Evolutionary conservation across 2,329 filamentous ascomycete species (phyloP).

Genomic region (Sarocladiaceae sp.): DNA sequence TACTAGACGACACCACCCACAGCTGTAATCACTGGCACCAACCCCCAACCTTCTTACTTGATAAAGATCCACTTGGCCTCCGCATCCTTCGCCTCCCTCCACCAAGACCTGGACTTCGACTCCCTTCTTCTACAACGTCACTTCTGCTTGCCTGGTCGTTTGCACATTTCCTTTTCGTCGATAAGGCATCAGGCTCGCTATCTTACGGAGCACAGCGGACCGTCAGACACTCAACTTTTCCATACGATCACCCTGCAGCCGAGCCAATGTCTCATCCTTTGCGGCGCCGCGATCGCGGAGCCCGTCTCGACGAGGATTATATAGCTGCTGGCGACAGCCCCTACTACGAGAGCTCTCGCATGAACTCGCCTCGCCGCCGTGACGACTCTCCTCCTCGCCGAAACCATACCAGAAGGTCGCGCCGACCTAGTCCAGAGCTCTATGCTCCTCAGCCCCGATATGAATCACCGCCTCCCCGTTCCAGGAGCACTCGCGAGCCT

Average conservation of each 20-base stretch:
- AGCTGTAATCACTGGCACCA: neutral
- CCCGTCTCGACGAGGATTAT: slow-evolving; percentile 20
- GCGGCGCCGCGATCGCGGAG: slow-evolving; percentile 17
- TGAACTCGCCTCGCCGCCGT: slow-evolving; percentile 16
- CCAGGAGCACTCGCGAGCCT: slow-evolving; percentile 2
- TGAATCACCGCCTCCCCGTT: slow-evolving; percentile 7
- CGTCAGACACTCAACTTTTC: no score
- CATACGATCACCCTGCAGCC: neutral
- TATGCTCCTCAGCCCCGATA: slow-evolving; percentile 8
- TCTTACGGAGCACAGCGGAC: no score
- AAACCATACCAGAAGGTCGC: neutral
- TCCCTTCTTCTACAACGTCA: neutral
- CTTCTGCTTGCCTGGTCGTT: no score
- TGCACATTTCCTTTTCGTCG: no score
- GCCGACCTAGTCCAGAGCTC: slow-evolving; percentile 3
- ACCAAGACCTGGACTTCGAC: neutral
- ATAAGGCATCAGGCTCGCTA: no score
- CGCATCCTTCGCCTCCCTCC: neutral
- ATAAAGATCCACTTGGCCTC: slow-evolving; percentile 4
- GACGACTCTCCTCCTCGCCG: slow-evolving; percentile 10
- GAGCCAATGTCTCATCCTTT: slow-evolving; percentile 18
- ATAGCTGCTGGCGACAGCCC: slow-evolving; percentile 12
- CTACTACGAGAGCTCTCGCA: slow-evolving; percentile 15
- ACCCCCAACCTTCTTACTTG: neutral
- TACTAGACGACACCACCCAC: neutral